Conservation (phyloP, 495 filamentous ascomycete species). For the Podospora appendiculata region DNA sequence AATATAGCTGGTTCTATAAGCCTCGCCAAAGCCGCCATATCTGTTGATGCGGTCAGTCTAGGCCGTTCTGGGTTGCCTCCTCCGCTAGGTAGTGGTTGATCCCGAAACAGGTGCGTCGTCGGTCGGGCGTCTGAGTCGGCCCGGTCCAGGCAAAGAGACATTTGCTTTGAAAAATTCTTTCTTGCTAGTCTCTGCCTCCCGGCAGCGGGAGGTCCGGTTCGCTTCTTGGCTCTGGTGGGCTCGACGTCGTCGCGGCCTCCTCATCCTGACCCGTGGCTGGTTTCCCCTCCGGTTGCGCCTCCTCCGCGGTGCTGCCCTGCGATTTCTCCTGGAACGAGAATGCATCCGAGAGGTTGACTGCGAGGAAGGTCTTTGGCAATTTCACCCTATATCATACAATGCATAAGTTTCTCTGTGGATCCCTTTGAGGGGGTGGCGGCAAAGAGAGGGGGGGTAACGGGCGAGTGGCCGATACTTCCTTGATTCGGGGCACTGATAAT, state of each 20-base stretch:
- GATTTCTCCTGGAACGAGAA: slow-evolving; percentile 48
- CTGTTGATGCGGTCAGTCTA: too few species aligned
- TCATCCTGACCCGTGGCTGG: not conserved
- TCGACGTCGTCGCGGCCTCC: not conserved
- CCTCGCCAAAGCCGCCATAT: too few species aligned
- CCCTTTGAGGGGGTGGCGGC: not conserved
- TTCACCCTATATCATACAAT: slow-evolving; percentile 57
- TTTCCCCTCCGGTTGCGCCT: slow-evolving; percentile 15
- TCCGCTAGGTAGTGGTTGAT: not conserved
- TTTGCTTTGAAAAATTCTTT: not conserved
- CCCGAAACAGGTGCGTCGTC: not conserved
- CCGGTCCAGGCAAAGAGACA: not conserved
- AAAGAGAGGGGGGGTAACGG: not conserved
- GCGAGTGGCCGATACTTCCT: not conserved
- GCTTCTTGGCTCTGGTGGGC: slow-evolving; percentile 1
- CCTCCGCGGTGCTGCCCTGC: slow-evolving; percentile 24
- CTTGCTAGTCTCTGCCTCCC: not conserved
- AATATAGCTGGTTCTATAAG: too few species aligned
- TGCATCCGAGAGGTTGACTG: slow-evolving; percentile 77
- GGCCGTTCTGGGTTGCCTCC: too few species aligned
- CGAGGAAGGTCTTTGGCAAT: slow-evolving; percentile 86
- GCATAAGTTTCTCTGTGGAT: not conserved
- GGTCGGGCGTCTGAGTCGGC: not conserved
- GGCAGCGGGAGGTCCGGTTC: too few species aligned
- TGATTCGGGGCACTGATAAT: too few species aligned